Percentiles rank a stretch among this genome's conserved stretches.
phyloP scores from a whole-genome alignment of 2,329 filamentous ascomycete genomes.

The Talaromyces amestolkiae region DNA sequence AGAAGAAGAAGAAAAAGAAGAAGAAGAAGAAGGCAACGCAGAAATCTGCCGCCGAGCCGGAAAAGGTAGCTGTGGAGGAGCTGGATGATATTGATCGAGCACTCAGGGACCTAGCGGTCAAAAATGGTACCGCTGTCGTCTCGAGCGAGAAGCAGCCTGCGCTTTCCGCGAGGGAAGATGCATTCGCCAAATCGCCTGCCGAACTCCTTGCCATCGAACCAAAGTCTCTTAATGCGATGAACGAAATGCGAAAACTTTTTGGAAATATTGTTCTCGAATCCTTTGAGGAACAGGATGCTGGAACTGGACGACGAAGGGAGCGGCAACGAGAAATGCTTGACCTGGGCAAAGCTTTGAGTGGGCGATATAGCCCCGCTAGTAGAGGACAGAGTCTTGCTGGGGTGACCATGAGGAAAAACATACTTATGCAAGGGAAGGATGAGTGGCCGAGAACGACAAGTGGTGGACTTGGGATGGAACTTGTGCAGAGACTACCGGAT shows the following conservation, averaged over 20 bases:
- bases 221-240: conserved; percentile 75
- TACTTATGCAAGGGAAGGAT: conserved; percentile 82
- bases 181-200: conserved; percentile 43
- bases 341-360: conserved; percentile 56
- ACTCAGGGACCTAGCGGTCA: conserved; percentile 57
- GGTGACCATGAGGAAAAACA: conserved; percentile 70
- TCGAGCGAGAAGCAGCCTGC: conserved; percentile 35
- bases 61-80: conserved; percentile 28
- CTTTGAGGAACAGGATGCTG: conserved; percentile 49
- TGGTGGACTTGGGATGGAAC: conserved; percentile 80
- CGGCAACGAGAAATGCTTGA: conserved; percentile 49
- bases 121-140: conserved; percentile 27
- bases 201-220: conserved; percentile 62
- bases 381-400: conserved; percentile 66
- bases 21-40: conserved; percentile 60
- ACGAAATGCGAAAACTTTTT: conserved; percentile 83
- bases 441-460: conserved; percentile 78
- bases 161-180: background rate
- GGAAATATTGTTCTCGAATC: conserved; percentile 63
- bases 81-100: conserved; percentile 67
- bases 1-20: conserved; percentile 16
- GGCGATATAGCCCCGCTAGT: conserved; percentile 53
- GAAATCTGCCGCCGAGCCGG: conserved; percentile 27
- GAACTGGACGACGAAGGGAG: conserved; percentile 54
- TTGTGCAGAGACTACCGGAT: conserved; percentile 54